Conservation (phyloP, 176 grass and related monocot genomes). For the Aechmea fasciata region DNA sequence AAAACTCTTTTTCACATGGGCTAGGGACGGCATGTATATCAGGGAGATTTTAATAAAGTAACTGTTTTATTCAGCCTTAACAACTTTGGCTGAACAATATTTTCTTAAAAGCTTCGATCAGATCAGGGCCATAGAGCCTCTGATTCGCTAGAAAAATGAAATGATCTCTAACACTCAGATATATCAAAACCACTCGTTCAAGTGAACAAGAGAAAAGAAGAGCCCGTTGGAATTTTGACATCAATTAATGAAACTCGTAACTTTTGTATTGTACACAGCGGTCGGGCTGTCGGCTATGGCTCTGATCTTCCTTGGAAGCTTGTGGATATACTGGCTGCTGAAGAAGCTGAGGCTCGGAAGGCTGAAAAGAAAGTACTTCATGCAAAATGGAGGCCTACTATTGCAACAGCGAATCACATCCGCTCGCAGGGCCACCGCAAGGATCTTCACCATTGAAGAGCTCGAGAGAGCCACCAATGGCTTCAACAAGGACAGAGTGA, state of each 20-base stretch:
- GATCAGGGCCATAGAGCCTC: no score
- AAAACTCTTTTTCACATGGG: no score
- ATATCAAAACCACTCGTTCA: no score
- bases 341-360: constrained; percentile 17
- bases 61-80: no score
- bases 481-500: constrained; percentile 21
- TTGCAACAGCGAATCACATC: constrained; percentile 37
- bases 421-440: constrained; percentile 5
- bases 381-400: constrained; percentile 41
- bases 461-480: constrained; percentile 28
- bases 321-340: constrained; percentile 15
- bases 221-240: background rate
- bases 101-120: no score
- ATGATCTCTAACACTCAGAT: background rate
- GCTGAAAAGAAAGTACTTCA: constrained; percentile 30
- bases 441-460: constrained; percentile 43
- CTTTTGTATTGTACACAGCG: constrained; percentile 5
- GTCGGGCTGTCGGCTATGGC: constrained; percentile 19
- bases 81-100: no score
- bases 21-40: no score
- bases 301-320: background rate
- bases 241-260: background rate
- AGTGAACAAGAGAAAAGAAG: background rate
- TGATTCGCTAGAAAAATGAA: no score
- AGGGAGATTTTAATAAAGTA: no score